Evolutionary conservation across 768 basidiomycete genomes (phyloP), one percentile per base, ranked within the genome.

Genomic region (Tulasnella sp.): DNA sequence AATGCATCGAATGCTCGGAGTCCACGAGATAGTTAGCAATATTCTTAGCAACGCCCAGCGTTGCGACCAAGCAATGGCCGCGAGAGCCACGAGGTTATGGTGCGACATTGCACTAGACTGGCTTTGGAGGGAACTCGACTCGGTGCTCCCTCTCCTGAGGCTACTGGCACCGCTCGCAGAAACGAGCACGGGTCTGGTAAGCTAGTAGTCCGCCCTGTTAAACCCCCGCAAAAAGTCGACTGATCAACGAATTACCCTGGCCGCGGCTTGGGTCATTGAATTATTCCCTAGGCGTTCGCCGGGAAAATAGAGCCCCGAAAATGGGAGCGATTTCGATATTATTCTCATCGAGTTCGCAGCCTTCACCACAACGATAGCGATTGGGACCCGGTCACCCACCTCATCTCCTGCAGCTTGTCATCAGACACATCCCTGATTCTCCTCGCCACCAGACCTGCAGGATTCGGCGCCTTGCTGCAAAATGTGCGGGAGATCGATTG

Each of bases 91-190:
- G 6, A n/a, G 46, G 4, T 7, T 39, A 4, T 79, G 78, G 78
- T 40, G 56, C n/a, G 72, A 79, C 21, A 19, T 44, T 18, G 78
- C 78, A 21, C 27, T 79, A 38, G 72, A 71, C 21, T 72, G 62
- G 71, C 18, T 79, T 42, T 79, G 78, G 78, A 27, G 40, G 19
- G 78, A 79, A 16, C 18, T 79, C 31, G 34, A 38, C 18, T 39
- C 40, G n/a, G 4, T 74, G 24, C 78, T 44, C 39, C 78, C 78
- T 1, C 52, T 79, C n/a, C 71, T 79, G 27, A 40, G 46, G 42
- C 39, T 79, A 38, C 44, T 79, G 4, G 62, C 71, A 18, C 78
- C 78, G 14, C 21, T 76, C 2, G 72, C 6, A 34, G 44, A 74
- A n/a, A 68, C 62, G 27, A n/a, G 7, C 14, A 68, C 14, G 16